These are phyloP conservation scores for Solanum sparsipilum DNA, from an alignment of 257 asterid species.

Conservation along the genomic window DNA sequence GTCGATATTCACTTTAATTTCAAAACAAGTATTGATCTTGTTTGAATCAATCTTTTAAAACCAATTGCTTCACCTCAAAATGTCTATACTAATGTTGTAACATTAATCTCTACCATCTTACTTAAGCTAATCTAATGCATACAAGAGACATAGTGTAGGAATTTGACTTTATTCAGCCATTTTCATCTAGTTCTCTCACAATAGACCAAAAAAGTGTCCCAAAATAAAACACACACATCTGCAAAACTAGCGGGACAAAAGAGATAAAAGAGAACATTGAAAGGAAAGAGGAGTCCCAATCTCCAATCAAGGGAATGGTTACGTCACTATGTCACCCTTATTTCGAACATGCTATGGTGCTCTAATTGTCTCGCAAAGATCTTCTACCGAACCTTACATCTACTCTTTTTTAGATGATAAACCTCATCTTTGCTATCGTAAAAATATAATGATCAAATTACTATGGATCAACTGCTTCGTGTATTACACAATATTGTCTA, in stretches of 20 bases:
- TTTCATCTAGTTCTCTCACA: not conserved
- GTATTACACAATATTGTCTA: not conserved
- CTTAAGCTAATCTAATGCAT: not conserved
- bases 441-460: not conserved
- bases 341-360: not conserved
- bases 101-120: not conserved
- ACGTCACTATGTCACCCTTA: not conserved
- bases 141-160: not conserved
- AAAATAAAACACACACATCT: not conserved
- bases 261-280: not conserved
- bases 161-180: not conserved
- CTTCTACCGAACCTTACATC: not conserved
- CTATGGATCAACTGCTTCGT: not conserved
- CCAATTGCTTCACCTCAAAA: not conserved
- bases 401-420: no score
- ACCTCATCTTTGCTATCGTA: not conserved
- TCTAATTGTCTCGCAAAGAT: not conserved
- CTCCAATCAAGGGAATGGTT: not conserved
- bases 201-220: not conserved
- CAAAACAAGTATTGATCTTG: not conserved
- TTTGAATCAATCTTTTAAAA: no score
- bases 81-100: not conserved
- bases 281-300: not conserved
- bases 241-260: not conserved
- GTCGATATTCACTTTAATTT: no score